These are phyloP conservation scores for Monosporascus sp. DNA, from an alignment of 2,329 filamentous ascomycete genomes.

Conservation along the genomic window DNA sequence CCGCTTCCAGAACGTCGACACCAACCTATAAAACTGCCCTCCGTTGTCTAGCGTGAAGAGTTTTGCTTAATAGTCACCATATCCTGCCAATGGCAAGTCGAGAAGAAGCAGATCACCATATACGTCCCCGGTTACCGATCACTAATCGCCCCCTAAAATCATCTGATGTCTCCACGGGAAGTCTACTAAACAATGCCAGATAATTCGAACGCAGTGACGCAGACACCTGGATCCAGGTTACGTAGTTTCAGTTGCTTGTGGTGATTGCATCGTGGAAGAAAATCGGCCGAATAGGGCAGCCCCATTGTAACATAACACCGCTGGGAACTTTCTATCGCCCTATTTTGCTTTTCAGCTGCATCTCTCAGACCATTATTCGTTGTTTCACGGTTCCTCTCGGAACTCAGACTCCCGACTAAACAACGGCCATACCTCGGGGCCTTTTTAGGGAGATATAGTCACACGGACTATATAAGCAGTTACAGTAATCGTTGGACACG, in stretches of 20 bases:
- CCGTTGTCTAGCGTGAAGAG: no score
- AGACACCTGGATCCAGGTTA: not conserved
- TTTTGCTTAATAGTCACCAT: not conserved
- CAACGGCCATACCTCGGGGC: not conserved
- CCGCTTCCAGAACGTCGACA: not conserved
- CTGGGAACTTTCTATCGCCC: not conserved
- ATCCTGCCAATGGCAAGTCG: no score
- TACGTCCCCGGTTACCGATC: no score
- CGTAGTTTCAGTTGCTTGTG: not conserved
- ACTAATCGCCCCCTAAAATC: no score
- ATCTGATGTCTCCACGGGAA: no score
- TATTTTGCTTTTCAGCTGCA: slow-evolving; percentile 10
- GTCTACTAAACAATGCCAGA: no score
- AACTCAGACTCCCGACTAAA: not conserved
- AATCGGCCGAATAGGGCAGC: slow-evolving; percentile 1
- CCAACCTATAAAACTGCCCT: not conserved
- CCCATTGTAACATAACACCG: slow-evolving; percentile 1
- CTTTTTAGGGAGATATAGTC: not conserved
- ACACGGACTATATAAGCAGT: no score
- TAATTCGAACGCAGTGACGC: no score
- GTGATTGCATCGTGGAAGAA: not conserved
- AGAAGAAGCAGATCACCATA: no score
- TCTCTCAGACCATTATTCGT: slow-evolving; percentile 9
- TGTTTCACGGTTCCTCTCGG: not conserved
- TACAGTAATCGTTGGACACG: no score